Evolutionary conservation across 257 asterid species (phyloP), one percentile per base, ranked within the genome.

Genomic region (Nemophila menziesii): DNA sequence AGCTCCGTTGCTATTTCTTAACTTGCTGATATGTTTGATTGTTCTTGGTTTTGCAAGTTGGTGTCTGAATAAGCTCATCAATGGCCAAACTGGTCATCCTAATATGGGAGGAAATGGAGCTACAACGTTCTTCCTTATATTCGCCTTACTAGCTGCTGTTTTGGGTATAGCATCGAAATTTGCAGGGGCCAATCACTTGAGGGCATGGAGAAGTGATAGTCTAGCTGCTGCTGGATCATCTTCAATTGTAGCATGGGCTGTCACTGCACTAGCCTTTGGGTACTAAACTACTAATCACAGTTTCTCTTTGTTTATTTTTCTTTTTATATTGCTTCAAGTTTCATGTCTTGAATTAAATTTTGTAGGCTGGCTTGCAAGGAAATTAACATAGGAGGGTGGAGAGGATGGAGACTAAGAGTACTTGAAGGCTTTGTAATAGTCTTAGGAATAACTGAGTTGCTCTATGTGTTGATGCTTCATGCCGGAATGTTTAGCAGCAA

Each of bases 371-470:
- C 95, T 0, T 87, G 97, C 74, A 87, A 87, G 62, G 78, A 87
- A 48, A 87, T 87, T 4, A 59, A 71, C 67, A 33, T 87, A 4
- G 87, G 95, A 40, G 82, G 87, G 6, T 68, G 77, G 68, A 69
- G 95, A 51, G 97, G 95, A 1, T 87, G 97, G 97, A 71, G 97
- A 59, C 77, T 87, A 4, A 56, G 81, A 64, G 89, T 87, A 13
- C 51, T 87, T 0, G 97, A 87, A 38, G 97, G 71, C 0, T 75
- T 87, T 9, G 52, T 68, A 0, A 87, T 87, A 14, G 74, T 75
- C 12, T 79, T 87, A 0, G 82, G 53, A 0, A 13, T 83, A 10
- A 82, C 93, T 0, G 78, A 87, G 16, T 54, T 87, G 16, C 64
- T 89, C 3, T 83, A 89, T 20, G 89, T 75, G 0, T 12, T 89